Base-by-base conservation (phyloP, 805 yeast genomes). In the Saccharomycopsis sp. region DNA sequence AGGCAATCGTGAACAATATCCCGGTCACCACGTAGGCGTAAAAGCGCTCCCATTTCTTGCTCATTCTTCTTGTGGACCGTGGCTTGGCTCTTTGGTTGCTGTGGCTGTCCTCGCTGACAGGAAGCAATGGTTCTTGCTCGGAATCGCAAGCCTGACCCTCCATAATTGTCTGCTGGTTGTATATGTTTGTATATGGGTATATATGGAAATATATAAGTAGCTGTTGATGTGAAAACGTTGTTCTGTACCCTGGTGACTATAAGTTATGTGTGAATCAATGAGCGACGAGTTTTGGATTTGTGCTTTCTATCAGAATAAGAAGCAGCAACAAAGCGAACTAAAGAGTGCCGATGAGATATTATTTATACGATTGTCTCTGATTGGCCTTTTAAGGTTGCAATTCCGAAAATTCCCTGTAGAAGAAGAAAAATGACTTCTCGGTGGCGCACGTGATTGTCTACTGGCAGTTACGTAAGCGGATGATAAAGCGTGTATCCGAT, bases 1-100 rank as follows among this genome's bases (percentile, higher is more conserved):
- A 82, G 1, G 79, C 74, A 15, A 81, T 65, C 40, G 83, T 70
- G 52, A 83, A 81, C 1, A 76, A 55, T 1, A 82, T 60, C 1
- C 89, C 87, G 21, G 81, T 66, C 0, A 73, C 66, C 52, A 77
- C 71, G 60, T 77, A 75, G 63, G 77, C 72, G 68, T 78, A 70
- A 57, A 83, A 76, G 55, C 79, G 50, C 29, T 53, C 51, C 41
- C 48, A 53, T 20, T 18, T 20, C 40, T 12, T 44, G 21, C 21
- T 44, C 9, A 29, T 29, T 29, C 12, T 29, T 12, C 37, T 29
- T 12, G 37, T 29, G 5, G 37, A 29, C 12, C 37, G 37, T 29
- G 5, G 37, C 9, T 29, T 5, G 37, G 37, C 4, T 4, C 12
- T 44, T 5, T 44, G 21, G 18, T 4, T 5, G 48, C 48, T 20